Percentiles rank a stretch among this genome's conserved stretches.
These are phyloP conservation scores for Salix caprea DNA, from an alignment of 345 rosid genomes.

Conservation along the genomic window DNA sequence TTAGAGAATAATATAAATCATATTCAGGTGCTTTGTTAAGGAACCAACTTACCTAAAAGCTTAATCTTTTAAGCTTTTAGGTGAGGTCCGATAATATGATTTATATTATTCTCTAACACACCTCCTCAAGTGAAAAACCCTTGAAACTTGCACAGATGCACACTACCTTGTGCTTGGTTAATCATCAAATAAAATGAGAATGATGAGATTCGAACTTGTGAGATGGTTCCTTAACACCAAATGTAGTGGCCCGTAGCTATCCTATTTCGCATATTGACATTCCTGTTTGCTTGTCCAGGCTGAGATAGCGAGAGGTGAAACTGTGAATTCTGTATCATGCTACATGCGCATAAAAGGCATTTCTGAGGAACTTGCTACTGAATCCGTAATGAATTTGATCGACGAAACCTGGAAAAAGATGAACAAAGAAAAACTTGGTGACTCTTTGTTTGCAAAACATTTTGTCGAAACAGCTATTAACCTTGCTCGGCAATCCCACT, in stretches of 20 bases:
- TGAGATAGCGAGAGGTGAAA: slow-evolving; percentile 37
- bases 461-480: slow-evolving; percentile 23
- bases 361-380: slow-evolving; percentile 24
- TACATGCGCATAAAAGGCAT: slow-evolving; percentile 31
- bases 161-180: too few species aligned
- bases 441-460: slow-evolving; percentile 8
- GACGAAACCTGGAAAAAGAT: slow-evolving; percentile 35
- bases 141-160: too few species aligned
- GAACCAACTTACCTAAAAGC: too few species aligned
- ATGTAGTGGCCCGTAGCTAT: neutral
- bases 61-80: too few species aligned
- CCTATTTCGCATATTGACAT: neutral
- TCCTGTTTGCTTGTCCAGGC: slow-evolving; percentile 16
- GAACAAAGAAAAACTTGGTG: slow-evolving; percentile 14
- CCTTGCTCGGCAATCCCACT: slow-evolving; percentile 31
- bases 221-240: neutral
- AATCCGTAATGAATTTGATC: slow-evolving; percentile 21
- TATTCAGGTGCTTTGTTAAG: too few species aligned
- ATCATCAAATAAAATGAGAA: too few species aligned
- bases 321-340: slow-evolving; percentile 24
- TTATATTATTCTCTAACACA: too few species aligned
- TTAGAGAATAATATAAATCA: too few species aligned
- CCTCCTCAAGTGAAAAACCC: too few species aligned
- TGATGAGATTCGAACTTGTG: too few species aligned
- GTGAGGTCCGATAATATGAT: too few species aligned